Conservation (phyloP, 2,329 filamentous ascomycete genomes). For the Colletotrichum navitas region DNA sequence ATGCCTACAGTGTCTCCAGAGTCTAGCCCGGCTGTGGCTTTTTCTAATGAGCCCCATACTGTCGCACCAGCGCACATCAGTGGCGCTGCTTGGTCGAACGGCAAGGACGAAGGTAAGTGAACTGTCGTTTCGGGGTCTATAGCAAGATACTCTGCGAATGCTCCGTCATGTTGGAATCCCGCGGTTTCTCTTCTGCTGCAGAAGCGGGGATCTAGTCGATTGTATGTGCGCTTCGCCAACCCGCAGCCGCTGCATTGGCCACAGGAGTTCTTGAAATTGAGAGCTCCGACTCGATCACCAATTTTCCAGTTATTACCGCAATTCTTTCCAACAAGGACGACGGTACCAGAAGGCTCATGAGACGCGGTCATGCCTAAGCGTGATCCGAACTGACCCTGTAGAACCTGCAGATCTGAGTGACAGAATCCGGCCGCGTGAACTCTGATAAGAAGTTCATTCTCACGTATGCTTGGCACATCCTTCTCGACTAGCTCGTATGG, state of each 20-base stretch:
- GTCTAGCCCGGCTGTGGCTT: slow-evolving; percentile 45
- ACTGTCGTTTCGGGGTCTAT: slow-evolving; percentile 50
- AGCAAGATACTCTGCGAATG: slow-evolving; percentile 52
- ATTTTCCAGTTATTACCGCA: slow-evolving; percentile 46
- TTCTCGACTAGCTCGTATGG: slow-evolving; percentile 46
- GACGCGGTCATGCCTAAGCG: slow-evolving; percentile 50
- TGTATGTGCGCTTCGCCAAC: slow-evolving; percentile 39
- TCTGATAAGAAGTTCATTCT: slow-evolving; percentile 49
- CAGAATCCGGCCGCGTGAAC: slow-evolving; percentile 54
- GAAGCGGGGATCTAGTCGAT: slow-evolving; percentile 48
- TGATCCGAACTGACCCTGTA: slow-evolving; percentile 50
- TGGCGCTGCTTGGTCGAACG: slow-evolving; percentile 53
- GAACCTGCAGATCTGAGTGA: slow-evolving; percentile 53
- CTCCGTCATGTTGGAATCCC: slow-evolving; percentile 52
- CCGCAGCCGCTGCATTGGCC: slow-evolving; percentile 48
- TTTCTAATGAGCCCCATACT: slow-evolving; percentile 51
- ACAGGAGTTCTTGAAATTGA: slow-evolving; percentile 53
- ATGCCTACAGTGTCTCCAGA: slow-evolving; percentile 48
- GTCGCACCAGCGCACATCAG: slow-evolving; percentile 54
- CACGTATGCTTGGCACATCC: slow-evolving; percentile 45
- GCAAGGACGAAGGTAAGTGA: slow-evolving; percentile 46
- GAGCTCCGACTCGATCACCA: slow-evolving; percentile 52
- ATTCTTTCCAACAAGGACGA: slow-evolving; percentile 48
- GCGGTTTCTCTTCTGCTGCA: slow-evolving; percentile 51
- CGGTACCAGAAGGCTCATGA: slow-evolving; percentile 53